phyloP scores from a whole-genome alignment of 371 early-diverging fungal species.

The Mortierella sp. region DNA sequence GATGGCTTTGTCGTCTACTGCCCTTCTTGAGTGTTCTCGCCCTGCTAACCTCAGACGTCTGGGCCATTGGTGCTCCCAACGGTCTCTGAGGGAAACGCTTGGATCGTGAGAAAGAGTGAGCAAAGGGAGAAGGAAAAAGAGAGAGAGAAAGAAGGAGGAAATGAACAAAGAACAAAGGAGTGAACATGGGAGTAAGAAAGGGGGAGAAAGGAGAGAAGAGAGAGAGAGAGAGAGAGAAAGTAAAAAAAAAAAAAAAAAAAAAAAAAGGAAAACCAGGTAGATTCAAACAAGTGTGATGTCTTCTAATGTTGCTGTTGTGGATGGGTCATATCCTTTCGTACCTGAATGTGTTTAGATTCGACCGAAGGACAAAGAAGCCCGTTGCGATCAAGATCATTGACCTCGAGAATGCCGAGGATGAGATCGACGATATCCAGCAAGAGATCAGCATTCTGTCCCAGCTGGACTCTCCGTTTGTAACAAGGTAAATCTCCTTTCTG shows the following conservation, averaged over 20 bases:
- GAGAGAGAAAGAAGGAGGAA: not conserved
- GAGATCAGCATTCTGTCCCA: slow-evolving; percentile 96
- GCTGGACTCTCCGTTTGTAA: slow-evolving; percentile 89
- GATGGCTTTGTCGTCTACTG: no score
- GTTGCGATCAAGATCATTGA: slow-evolving; percentile 96
- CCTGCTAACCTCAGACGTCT: not conserved
- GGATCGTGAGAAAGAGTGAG: not conserved
- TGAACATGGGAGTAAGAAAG: no score
- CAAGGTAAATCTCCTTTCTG: slow-evolving; percentile 66
- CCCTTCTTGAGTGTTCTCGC: not conserved
- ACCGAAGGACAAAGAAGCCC: slow-evolving; percentile 77
- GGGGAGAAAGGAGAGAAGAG: no score
- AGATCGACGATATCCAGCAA: slow-evolving; percentile 97
- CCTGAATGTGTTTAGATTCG: slow-evolving; percentile 72
- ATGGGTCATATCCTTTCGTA: not conserved
- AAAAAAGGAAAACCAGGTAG: no score
- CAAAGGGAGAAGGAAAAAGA: not conserved
- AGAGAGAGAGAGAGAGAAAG: no score
- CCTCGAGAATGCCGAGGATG: slow-evolving; percentile 94
- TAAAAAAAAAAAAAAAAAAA: no score
- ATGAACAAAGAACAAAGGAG: no score
- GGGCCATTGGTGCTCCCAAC: not conserved
- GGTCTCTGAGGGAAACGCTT: not conserved
- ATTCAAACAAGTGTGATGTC: not conserved
- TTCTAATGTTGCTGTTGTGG: no score